Evolutionary conservation across 2,329 filamentous ascomycete species (phyloP).

Genomic region (Aspergillus proliferans): DNA sequence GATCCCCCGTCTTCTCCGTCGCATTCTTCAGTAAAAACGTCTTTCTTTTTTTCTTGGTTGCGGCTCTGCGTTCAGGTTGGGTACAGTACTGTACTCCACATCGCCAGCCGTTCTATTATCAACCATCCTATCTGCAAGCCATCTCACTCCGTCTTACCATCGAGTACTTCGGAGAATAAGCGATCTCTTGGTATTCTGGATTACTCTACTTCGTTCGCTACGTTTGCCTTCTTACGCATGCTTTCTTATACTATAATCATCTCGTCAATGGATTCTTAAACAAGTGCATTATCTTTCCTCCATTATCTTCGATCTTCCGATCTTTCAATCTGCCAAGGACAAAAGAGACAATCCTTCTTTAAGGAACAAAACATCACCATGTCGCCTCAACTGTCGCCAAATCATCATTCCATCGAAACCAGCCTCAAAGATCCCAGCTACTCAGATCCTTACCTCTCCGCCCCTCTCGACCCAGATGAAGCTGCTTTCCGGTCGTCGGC

Average conservation of each 20-base stretch:
- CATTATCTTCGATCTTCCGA: no score
- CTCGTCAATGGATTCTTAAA: not conserved
- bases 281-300: not conserved
- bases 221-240: no score
- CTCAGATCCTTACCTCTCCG: constrained; percentile 35
- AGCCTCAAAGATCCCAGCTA: constrained; percentile 27
- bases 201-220: not conserved
- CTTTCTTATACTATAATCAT: not conserved
- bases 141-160: not conserved
- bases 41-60: not conserved
- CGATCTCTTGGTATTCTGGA: not conserved
- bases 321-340: not conserved
- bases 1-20: not conserved
- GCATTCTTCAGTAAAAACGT: no score
- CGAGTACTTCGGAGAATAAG: not conserved
- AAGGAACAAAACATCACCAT: constrained; percentile 4
- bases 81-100: no score
- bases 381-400: constrained; percentile 15
- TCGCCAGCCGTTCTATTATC: no score
- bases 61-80: no score
- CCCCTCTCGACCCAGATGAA: constrained; percentile 34
- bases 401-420: constrained; percentile 18
- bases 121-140: not conserved
- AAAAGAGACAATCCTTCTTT: not conserved
- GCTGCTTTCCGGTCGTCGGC: constrained; percentile 27